Conservation (phyloP, 1,284 basidiomycete species). For the Anthracocystis walkeri region DNA sequence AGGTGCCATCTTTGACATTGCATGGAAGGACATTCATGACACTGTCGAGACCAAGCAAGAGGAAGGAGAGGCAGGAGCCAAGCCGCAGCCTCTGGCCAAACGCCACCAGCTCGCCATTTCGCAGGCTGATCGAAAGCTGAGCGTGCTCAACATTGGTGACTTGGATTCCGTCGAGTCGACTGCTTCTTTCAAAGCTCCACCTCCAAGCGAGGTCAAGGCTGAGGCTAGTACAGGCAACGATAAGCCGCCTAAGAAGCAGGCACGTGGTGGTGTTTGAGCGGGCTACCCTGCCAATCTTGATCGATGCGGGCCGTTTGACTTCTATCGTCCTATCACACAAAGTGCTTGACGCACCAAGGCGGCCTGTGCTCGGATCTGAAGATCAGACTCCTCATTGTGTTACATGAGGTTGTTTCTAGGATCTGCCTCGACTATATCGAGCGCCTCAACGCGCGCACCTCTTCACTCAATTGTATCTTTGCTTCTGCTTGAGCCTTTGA, state of each 20-base stretch:
- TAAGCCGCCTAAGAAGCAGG: slow-evolving; percentile 43
- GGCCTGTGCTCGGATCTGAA: background rate
- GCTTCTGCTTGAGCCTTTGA: background rate
- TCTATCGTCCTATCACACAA: too few relatives aligned
- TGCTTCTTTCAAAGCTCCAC: slow-evolving; percentile 26
- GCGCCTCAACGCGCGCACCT: slow-evolving; percentile 10
- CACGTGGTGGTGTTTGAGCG: slow-evolving; percentile 30
- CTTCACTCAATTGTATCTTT: background rate
- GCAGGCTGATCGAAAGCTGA: slow-evolving; percentile 62
- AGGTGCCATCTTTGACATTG: slow-evolving; percentile 52
- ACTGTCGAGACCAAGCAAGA: slow-evolving; percentile 40
- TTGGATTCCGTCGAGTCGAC: slow-evolving; percentile 36
- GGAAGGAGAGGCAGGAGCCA: slow-evolving; percentile 31
- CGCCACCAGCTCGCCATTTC: slow-evolving; percentile 62
- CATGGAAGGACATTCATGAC: slow-evolving; percentile 49
- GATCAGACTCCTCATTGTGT: background rate
- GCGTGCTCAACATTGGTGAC: slow-evolving; percentile 56
- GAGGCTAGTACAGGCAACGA: slow-evolving; percentile 27
- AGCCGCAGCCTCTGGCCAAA: slow-evolving; percentile 20
- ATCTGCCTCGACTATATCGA: background rate
- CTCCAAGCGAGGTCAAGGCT: slow-evolving; percentile 23
- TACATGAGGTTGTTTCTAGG: background rate
- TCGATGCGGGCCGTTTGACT: too few relatives aligned
- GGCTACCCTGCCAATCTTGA: too few relatives aligned
- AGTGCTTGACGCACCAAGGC: too few relatives aligned